Conservation (phyloP, 2,329 filamentous ascomycete genomes). For the Epichloe typhina region DNA sequence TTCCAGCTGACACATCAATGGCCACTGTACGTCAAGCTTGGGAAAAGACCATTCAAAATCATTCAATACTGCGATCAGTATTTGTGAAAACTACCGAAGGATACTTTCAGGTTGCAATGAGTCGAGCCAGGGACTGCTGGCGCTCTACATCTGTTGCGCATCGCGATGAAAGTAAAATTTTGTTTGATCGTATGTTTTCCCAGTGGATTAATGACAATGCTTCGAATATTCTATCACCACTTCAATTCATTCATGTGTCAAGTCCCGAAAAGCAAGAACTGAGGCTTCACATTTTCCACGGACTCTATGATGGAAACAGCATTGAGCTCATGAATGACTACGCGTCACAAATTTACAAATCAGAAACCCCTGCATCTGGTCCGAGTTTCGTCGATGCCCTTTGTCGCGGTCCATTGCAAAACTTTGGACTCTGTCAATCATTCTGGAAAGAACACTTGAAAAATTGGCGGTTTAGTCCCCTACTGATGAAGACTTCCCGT, state of each 20-base stretch:
- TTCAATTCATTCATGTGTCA: slow-evolving; percentile 34
- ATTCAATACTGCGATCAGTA: slow-evolving; percentile 56
- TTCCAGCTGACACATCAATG: slow-evolving; percentile 33
- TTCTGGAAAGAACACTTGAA: slow-evolving; percentile 58
- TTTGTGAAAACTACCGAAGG: slow-evolving; percentile 66
- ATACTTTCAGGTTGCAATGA: slow-evolving; percentile 58
- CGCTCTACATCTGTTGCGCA: slow-evolving; percentile 17
- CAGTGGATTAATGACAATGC: slow-evolving; percentile 43
- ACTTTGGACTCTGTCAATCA: slow-evolving; percentile 22
- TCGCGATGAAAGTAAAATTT: slow-evolving; percentile 17
- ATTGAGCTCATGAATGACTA: slow-evolving; percentile 52
- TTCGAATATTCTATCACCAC: slow-evolving; percentile 33
- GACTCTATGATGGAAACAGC: slow-evolving; percentile 74
- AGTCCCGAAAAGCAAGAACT: slow-evolving; percentile 4
- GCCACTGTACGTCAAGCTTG: slow-evolving; percentile 43
- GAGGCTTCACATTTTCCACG: slow-evolving; percentile 52
- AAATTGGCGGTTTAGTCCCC: slow-evolving; percentile 11
- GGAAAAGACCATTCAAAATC: slow-evolving; percentile 32
- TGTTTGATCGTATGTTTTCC: slow-evolving; percentile 23
- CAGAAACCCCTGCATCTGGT: slow-evolving; percentile 15
- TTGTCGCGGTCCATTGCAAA: slow-evolving; percentile 52
- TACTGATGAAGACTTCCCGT: background rate
- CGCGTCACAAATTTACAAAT: slow-evolving; percentile 25
- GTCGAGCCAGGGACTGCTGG: slow-evolving; percentile 30
- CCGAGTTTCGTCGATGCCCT: slow-evolving; percentile 55